Conservation (phyloP, 2,329 filamentous ascomycete species). For the Aspergillus fischeri region DNA sequence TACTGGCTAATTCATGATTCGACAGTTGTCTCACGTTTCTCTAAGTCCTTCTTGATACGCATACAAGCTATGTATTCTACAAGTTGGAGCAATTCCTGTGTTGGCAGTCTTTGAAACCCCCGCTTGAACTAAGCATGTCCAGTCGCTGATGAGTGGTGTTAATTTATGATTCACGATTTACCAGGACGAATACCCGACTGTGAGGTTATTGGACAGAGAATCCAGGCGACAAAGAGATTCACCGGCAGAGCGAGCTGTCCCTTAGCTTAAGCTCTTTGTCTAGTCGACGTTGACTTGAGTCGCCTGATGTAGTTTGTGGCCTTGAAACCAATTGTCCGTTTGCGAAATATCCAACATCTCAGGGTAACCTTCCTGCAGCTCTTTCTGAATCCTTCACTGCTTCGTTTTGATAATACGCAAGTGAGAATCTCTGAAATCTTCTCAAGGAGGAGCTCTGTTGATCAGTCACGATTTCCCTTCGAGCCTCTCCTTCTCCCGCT, state of each 20-base stretch:
- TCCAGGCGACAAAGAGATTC: background rate
- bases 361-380: background rate
- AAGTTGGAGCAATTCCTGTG: background rate
- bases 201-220: background rate
- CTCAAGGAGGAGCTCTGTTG: background rate
- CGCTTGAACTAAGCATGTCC: background rate
- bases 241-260: background rate
- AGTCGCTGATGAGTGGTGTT: background rate
- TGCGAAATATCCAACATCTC: background rate
- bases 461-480: conserved; percentile 14
- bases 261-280: background rate
- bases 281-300: background rate
- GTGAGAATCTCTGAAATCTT: conserved; percentile 6
- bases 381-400: background rate
- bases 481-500: conserved; percentile 54
- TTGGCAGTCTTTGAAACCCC: background rate
- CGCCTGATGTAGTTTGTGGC: background rate
- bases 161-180: background rate
- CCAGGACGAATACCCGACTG: background rate
- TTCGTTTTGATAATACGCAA: background rate
- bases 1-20: background rate
- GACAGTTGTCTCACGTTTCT: background rate
- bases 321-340: background rate
- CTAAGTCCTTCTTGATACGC: background rate
- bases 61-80: background rate